Evolutionary conservation across 2,329 filamentous ascomycete species (phyloP).

Genomic region (Ascochyta fabae): DNA sequence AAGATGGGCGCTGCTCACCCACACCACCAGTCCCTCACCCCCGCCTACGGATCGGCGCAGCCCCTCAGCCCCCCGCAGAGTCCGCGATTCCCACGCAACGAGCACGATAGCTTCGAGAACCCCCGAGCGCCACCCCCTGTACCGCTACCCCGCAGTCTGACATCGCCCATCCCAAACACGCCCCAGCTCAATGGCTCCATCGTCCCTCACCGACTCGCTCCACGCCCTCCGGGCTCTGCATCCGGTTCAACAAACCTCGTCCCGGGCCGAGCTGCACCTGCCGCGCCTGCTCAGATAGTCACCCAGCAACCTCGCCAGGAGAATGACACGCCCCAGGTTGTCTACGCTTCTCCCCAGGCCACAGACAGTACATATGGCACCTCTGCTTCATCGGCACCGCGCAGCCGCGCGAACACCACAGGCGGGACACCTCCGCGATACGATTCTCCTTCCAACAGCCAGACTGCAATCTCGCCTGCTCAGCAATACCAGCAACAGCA

Average conservation of each 20-base stretch:
- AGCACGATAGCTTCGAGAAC: conserved; percentile 96
- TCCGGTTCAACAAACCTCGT: conserved; percentile 54
- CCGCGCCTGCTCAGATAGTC: conserved; percentile 57
- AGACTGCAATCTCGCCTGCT: conserved; percentile 46
- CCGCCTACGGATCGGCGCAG: conserved; percentile 52
- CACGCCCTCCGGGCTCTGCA: conserved; percentile 73
- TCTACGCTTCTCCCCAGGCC: conserved; percentile 52
- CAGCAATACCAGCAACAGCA: conserved; percentile 75
- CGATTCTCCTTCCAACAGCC: conserved; percentile 56
- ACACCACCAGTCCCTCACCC: conserved; percentile 49
- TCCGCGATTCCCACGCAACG: conserved; percentile 85
- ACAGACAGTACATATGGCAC: conserved; percentile 46
- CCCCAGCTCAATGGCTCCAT: conserved; percentile 58
- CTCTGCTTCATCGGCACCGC: conserved; percentile 39
- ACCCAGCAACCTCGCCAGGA: conserved; percentile 45
- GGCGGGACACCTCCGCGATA: conserved; percentile 45
- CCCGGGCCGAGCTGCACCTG: conserved; percentile 64
- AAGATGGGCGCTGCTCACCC: conserved; percentile 91
- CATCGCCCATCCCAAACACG: conserved; percentile 51
- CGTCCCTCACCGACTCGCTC: conserved; percentile 83
- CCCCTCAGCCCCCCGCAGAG: conserved; percentile 78
- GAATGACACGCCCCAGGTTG: conserved; percentile 51
- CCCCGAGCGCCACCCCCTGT: conserved; percentile 91
- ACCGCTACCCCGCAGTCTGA: conserved; percentile 56
- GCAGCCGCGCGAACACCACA: conserved; percentile 55